Base-by-base conservation (phyloP, 306 rosid species). In the Fragaria nilgerrensis region DNA sequence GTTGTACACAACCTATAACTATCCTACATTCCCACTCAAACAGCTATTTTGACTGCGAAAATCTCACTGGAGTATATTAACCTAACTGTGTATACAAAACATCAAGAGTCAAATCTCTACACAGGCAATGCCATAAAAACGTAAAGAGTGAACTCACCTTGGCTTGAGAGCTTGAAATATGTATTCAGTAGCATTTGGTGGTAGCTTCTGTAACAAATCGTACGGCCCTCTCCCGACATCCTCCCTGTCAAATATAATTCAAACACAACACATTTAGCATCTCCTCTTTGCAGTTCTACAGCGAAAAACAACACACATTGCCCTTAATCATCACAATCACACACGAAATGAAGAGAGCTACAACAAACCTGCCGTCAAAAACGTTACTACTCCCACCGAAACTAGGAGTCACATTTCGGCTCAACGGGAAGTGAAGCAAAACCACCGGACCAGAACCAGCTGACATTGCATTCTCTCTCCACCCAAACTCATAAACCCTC, bases 81-180 rank as follows among this genome's bases (percentile, higher is more conserved):
- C 43, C 43, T 16, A 12, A 15, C 9, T 0, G 20, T 62, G 6
- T 29, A 11, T 11, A 29, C 8, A 27, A 0, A 27, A 15, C 32
- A 14, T 29, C 36, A 27, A 5, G 20, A 29, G 41, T 16, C 20
- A 29, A 62, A 59, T n/a, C 17, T 23, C 25, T 39, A 23, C 22
- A 16, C 9, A 70, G n/a, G 41, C 22, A 25, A 3, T 25, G 23
- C 20, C 3, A 71, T 3, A 32, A 70, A 22, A 29, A 9, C 1
- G 11, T 8, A 56, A 39, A 73, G 68, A 59, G 32, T 32, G 34
- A 72, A 77, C 53, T 82, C 78, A 90, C 96, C 96, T 90, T 70
- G 96, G 96, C 78, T 84, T 88, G 62, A 90, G 87, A 75, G 92
- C 91, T 76, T 88, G 91, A 59, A 87, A 84, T 79, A 90, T 86